Evolutionary conservation across 306 rosid genomes (phyloP).

Genomic region (Crotalaria pallida): DNA sequence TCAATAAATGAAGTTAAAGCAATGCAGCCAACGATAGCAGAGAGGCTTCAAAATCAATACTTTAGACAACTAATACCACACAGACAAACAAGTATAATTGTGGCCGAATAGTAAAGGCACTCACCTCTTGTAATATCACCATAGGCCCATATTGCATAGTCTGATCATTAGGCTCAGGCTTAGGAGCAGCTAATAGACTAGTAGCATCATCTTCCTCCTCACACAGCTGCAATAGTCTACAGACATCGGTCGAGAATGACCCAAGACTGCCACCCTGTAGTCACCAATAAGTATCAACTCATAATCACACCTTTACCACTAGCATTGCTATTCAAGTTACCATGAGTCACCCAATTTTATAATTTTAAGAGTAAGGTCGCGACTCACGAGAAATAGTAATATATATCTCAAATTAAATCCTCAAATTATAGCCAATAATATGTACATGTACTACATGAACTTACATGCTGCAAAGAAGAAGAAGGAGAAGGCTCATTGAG

Average conservation of each 20-base stretch:
- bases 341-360: constrained; percentile 13
- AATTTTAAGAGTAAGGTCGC: constrained; percentile 8
- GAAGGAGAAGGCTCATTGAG: constrained; percentile 83
- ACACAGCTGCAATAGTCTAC: constrained; percentile 63
- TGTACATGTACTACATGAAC: constrained; percentile 15
- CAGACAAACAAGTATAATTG: not conserved
- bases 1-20: not conserved
- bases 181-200: constrained; percentile 62
- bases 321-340: constrained; percentile 1
- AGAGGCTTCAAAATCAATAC: not conserved
- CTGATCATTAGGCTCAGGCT: constrained; percentile 81
- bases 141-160: constrained; percentile 55
- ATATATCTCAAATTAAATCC: constrained; percentile 1
- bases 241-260: constrained; percentile 78
- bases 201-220: constrained; percentile 94
- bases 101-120: not conserved
- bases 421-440: constrained; percentile 10
- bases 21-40: not conserved
- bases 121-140: constrained; percentile 58
- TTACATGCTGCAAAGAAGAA: constrained; percentile 79
- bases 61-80: not conserved
- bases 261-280: constrained; percentile 77
- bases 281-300: constrained; percentile 30
- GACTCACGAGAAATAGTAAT: not conserved
- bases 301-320: constrained; percentile 24